These are phyloP conservation scores for Loxodes magnus DNA, from an alignment of 73 alveolate genomes.

Conservation along the genomic window DNA sequence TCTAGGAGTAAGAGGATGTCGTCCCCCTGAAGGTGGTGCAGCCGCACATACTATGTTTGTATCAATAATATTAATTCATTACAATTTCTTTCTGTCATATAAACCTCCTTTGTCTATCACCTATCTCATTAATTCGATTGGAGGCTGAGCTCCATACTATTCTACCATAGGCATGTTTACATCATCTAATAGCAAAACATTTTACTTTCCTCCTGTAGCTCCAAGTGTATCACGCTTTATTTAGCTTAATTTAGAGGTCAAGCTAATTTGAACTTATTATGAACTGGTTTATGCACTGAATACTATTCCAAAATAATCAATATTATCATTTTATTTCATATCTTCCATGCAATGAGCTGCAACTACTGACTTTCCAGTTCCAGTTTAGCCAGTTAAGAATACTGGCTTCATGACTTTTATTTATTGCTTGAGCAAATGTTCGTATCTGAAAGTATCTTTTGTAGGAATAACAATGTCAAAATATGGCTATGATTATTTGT, in stretches of 20 bases:
- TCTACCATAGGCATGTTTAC: slow-evolving; percentile 98
- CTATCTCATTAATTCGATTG: slow-evolving; percentile 96
- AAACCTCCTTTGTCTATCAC: slow-evolving; percentile 89
- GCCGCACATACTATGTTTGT: slow-evolving; percentile 96
- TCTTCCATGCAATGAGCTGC: slow-evolving; percentile 18
- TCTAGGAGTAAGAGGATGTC: slow-evolving; percentile 92
- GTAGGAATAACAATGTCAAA: slow-evolving; percentile 90
- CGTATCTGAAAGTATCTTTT: slow-evolving; percentile 89
- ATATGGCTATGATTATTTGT: slow-evolving; percentile 24
- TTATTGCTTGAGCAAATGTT: slow-evolving; percentile 22
- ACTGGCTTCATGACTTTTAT: slow-evolving; percentile 37
- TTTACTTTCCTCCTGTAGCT: slow-evolving; percentile 14
- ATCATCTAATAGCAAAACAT: slow-evolving; percentile 85
- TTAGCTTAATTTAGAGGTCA: slow-evolving; percentile 33
- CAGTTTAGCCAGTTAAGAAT: slow-evolving; percentile 90
- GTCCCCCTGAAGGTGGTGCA: slow-evolving; percentile 94
- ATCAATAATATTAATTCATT: slow-evolving; percentile 93
- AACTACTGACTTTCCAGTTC: slow-evolving; percentile 90
- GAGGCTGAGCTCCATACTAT: slow-evolving; percentile 98
- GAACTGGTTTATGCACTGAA: slow-evolving; percentile 98
- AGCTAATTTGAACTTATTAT: slow-evolving; percentile 62
- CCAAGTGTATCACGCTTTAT: slow-evolving; percentile 29
- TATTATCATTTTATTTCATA: slow-evolving; percentile 30
- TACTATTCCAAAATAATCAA: slow-evolving; percentile 69
- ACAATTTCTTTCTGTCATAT: slow-evolving; percentile 92